Base-by-base conservation (phyloP, 2,329 filamentous ascomycete species). In the Verticillium alfalfae region DNA sequence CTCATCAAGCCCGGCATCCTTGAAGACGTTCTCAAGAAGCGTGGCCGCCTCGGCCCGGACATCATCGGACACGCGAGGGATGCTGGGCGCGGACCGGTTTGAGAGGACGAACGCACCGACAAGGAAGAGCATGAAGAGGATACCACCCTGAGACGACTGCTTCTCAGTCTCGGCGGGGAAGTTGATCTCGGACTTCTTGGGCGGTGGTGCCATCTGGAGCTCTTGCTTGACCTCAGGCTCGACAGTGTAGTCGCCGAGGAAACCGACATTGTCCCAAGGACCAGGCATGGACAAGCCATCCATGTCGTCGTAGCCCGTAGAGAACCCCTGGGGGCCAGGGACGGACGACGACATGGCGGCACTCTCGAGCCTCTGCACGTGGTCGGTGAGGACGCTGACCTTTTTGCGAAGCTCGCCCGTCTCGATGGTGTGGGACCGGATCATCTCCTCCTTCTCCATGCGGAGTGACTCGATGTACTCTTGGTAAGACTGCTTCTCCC, bases 101-200 rank as follows among this genome's bases (percentile, higher is more conserved):
- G 94, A 97, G 65, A 95, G 90, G 69, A 98, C 93, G 72, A 97
- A 97, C 60, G 95, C 95, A 72, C 95, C 95, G 66, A 97, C 93
- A 60, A 99, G 89, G 72, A 99, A 90, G 68, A 97, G 90, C 92
- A 97, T 96, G 76, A 94, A 89, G 74, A 98, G 83, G 70, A 98
- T 79, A 70, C 92, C 86, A 59, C 92, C 91, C 70, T 93, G 91
- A 67, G 92, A 88, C 64, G 88, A 84, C 63, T 85, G 79, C 78
- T 88, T 88, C 65, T 89, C 86, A 63, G 76, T 73, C 52, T 86
- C 82, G 68, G 73, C 72, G 54, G 77, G 72, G 58, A 81, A 74
- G 61, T 72, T 68, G 63, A 77, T 72, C 63, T 84, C 81, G 64
- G 75, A 63, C 77, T 87, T 85, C 79, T 85, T 86, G 70, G 76